Evolutionary conservation across 306 rosid genomes (phyloP), one percentile per base, ranked within the genome.

Genomic region (Hippophae gyantsensis): DNA sequence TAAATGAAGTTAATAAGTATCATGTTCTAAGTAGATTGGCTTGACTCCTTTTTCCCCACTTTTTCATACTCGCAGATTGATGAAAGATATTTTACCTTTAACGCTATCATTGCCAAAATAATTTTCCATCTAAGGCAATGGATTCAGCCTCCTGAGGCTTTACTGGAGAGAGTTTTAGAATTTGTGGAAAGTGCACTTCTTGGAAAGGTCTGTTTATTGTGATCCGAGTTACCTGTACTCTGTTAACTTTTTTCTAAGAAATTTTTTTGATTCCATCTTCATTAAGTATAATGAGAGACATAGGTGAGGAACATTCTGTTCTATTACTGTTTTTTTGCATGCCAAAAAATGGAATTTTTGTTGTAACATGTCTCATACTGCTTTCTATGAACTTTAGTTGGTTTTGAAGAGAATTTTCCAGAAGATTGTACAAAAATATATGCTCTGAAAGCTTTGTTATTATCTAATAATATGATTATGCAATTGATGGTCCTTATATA

Each of bases 131-230:
- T 83, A 60, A 74, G 79, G 42, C 83, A 85, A 69, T 74, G 87
- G 85, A 71, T 60, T 54, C 50, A 62, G 60, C 82, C 78, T 73
- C 78, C 89, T 59, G 62, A 67, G 64, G 62, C 66, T 60, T 60
- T 82, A 62, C 67, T 78, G 78, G 95, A 81, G 63, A 83, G 49
- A 68, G 75, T 81, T 71, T 70, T 87, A 61, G 84, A 81, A 54
- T 87, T 92, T 80, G 53, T 92, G 51, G 98, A 90, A 71, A 70
- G 64, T 58, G 79, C 78, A 9, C 74, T 90, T 71, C 83, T 76
- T 57, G 84, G 83, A 69, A 85, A 87, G 98, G 96, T 90, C 64
- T 52, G 81, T 46, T 54, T 73, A 54, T 48, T 74, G 40, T 56
- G 49, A 67, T 63, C 9, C 45, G 48, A 13, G 23, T 38, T 65